Conservation (phyloP, 805 yeast species). For the Wickerhamiella nectarea region DNA sequence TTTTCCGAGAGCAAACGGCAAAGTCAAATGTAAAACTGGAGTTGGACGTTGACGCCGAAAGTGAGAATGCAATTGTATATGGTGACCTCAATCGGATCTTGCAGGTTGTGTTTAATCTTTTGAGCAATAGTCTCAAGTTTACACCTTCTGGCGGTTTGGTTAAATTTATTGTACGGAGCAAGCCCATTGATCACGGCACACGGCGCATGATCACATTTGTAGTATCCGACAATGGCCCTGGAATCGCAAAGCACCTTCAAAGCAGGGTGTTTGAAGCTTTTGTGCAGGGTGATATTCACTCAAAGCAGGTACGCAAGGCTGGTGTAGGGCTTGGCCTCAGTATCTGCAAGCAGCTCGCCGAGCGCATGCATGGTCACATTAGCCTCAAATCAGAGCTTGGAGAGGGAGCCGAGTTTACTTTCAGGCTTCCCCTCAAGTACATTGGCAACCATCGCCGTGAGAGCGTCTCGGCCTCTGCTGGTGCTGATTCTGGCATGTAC, state of each 20-base stretch:
- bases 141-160: constrained; percentile 84
- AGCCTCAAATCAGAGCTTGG: constrained; percentile 62
- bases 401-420: constrained; percentile 70
- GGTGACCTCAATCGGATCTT: constrained; percentile 87
- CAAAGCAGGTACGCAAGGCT: constrained; percentile 78
- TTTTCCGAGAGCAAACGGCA: constrained; percentile 50
- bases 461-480: background rate
- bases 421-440: constrained; percentile 38
- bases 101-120: constrained; percentile 85
- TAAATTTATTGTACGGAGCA: constrained; percentile 30
- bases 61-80: constrained; percentile 39
- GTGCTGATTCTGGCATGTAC: constrained; percentile 6
- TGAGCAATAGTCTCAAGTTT: constrained; percentile 80
- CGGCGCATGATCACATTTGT: constrained; percentile 52
- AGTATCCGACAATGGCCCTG: constrained; percentile 88
- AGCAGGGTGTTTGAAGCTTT: constrained; percentile 87
- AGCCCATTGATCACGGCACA: constrained; percentile 22
- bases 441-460: background rate
- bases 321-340: constrained; percentile 91
- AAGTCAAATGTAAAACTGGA: constrained; percentile 51
- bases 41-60: constrained; percentile 34
- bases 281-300: constrained; percentile 85
- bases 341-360: constrained; percentile 81
- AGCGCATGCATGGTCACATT: constrained; percentile 80
- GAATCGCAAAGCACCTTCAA: constrained; percentile 72